Base-by-base conservation (phyloP, 805 yeast genomes). In the Hermanozyma aechmeae region DNA sequence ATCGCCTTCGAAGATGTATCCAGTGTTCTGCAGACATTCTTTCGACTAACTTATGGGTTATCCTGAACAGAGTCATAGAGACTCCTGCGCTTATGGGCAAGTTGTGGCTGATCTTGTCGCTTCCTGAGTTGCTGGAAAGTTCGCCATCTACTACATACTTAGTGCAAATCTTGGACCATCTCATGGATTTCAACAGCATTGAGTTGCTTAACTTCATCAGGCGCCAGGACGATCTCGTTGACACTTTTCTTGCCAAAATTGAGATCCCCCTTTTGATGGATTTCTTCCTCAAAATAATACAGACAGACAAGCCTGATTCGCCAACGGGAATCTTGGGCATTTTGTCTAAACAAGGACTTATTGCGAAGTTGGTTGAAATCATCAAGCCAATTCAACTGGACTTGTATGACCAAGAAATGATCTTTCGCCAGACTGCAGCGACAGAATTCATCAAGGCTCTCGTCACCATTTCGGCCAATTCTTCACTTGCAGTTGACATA, bases 181-280 rank as follows among this genome's bases (percentile, higher is more conserved):
- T 87, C 51, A 77, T 84, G 55, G 85, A 77, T 33, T 48, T 63
- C 4, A 61, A 62, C 38, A 51, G 62, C 40, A 56, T 62, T 14
- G 89, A 81, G 40, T 74, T 86, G 73, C 58, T 59, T 37, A 73
- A 55, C 58, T 89, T 82, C 48, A 71, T 92, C 26, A 56, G 84
- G 30, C 62, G 72, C 18, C 86, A 81, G 48, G 67, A 72, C 1
- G 61, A 68, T 40, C 61, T 92, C 35, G 95, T 86, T 20, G 83
- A 79, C 43, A 70, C 83, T 37, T 85, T 89, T 50, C 62, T 89
- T 54, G 69, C 68, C 31, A 95, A 89, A 54, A 75, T 92, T 34
- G 96, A 86, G 45, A 83, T 87, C 34, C 96, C 97, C 3, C 86
- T 95, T 28, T 56, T 92, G 34, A 87, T 89, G 87, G 98, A 92